Conservation (phyloP, 768 basidiomycete genomes). For the Tricholomella constricta region DNA sequence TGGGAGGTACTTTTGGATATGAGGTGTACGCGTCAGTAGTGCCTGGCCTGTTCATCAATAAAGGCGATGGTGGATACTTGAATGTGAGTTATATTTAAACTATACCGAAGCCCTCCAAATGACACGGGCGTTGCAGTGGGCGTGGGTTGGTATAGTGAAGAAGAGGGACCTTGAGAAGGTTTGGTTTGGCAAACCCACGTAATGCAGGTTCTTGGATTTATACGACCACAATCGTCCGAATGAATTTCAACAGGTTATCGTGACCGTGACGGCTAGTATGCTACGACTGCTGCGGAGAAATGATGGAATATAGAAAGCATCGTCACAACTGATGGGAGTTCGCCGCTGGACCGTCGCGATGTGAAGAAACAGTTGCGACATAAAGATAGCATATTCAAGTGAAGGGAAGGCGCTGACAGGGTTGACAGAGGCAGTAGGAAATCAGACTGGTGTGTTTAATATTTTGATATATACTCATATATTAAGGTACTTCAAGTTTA, state of each 20-base stretch:
- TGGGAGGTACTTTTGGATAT: not conserved
- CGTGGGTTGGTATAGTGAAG: not conserved
- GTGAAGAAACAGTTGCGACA: not conserved
- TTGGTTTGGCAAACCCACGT: not conserved
- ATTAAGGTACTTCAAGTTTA: no score
- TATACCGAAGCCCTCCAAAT: not conserved
- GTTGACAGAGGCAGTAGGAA: not conserved
- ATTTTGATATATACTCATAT: no score
- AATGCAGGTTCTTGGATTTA: not conserved
- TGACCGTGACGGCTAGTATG: not conserved
- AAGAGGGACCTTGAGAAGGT: not conserved
- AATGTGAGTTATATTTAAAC: not conserved
- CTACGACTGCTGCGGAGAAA: not conserved
- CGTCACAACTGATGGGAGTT: not conserved
- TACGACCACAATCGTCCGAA: no score
- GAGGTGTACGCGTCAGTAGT: slow-evolving; percentile 3
- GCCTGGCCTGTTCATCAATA: slow-evolving; percentile 1
- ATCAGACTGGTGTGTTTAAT: not conserved
- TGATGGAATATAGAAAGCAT: no score
- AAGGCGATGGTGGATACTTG: slow-evolving; percentile 10
- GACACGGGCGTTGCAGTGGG: not conserved
- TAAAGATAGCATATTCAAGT: not conserved
- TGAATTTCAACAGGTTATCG: no score
- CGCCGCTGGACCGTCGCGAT: not conserved
- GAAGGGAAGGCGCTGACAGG: not conserved